phyloP scores from a whole-genome alignment of 2,329 filamentous ascomycete genomes.

The Davidsoniella eucalypti region DNA sequence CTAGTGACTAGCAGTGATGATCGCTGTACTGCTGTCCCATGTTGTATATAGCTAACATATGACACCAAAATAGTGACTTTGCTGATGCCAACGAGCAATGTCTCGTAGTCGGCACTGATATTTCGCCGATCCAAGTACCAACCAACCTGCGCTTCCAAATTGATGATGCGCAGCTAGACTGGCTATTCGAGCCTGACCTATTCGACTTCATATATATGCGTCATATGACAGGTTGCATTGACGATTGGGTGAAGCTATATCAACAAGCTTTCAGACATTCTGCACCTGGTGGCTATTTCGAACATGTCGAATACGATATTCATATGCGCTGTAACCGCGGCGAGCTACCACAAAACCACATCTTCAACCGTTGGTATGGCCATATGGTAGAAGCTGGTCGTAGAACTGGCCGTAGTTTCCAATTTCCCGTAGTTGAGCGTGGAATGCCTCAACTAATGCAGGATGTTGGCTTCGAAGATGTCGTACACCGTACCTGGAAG shows the following conservation, averaged over 20 bases:
- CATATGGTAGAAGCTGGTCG: slow-evolving; percentile 18
- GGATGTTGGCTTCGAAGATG: slow-evolving; percentile 24
- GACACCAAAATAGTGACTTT: slow-evolving; percentile 26
- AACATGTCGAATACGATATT: slow-evolving; percentile 18
- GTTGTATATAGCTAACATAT: background rate
- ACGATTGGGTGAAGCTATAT: slow-evolving; percentile 39
- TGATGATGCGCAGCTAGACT: slow-evolving; percentile 22
- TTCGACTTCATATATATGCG: slow-evolving; percentile 46
- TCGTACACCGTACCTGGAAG: slow-evolving; percentile 23
- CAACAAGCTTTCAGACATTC: slow-evolving; percentile 32
- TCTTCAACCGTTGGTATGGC: slow-evolving; percentile 19
- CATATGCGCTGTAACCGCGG: slow-evolving; percentile 5
- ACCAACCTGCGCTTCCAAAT: slow-evolving; percentile 24
- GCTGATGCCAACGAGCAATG: slow-evolving; percentile 27
- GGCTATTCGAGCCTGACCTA: slow-evolving; percentile 27
- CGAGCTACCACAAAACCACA: slow-evolving; percentile 12
- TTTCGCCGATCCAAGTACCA: slow-evolving; percentile 38
- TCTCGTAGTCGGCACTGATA: slow-evolving; percentile 34
- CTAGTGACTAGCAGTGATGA: no score
- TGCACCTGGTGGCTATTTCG: slow-evolving; percentile 23
- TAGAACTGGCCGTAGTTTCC: slow-evolving; percentile 18
- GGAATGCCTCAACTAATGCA: slow-evolving; percentile 16
- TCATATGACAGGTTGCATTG: slow-evolving; percentile 39
- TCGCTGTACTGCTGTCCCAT: no score
- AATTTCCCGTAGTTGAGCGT: slow-evolving; percentile 10